phyloP scores from a whole-genome alignment of 2,329 filamentous ascomycete species.

The Chrysoporthe deuterocubensis region DNA sequence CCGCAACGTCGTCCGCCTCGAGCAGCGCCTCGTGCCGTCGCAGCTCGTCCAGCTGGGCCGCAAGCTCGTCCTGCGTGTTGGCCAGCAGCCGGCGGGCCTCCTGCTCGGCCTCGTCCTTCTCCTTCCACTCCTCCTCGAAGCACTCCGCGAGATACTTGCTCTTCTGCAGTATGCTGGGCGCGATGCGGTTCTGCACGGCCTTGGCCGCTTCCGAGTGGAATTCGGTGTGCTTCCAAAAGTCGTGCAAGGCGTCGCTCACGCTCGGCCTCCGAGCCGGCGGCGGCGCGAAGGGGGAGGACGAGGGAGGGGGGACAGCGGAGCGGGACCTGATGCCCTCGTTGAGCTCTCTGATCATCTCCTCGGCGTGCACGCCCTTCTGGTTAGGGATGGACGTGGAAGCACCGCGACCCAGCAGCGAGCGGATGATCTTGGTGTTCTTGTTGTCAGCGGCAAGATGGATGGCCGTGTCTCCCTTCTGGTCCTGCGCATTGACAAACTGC shows the following conservation, averaged over 20 bases:
- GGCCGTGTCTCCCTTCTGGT: constrained; percentile 88
- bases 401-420: constrained; percentile 76
- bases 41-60: constrained; percentile 63
- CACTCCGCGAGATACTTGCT: constrained; percentile 70
- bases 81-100: constrained; percentile 69
- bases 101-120: constrained; percentile 71
- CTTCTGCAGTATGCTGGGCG: constrained; percentile 71
- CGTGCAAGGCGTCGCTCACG: constrained; percentile 56
- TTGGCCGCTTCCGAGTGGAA: constrained; percentile 64
- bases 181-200: constrained; percentile 70
- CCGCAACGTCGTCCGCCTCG: constrained; percentile 58
- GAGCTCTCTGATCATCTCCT: constrained; percentile 77
- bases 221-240: constrained; percentile 26
- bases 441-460: constrained; percentile 75
- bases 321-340: constrained; percentile 73
- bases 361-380: constrained; percentile 78
- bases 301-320: constrained; percentile 66
- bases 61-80: constrained; percentile 71
- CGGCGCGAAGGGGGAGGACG: constrained; percentile 72
- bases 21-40: constrained; percentile 48
- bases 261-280: constrained; percentile 62
- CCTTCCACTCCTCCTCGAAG: constrained; percentile 76
- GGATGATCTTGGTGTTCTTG: constrained; percentile 87
- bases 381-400: constrained; percentile 85
- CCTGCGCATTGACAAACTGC: constrained; percentile 77